Evolutionary conservation across 129 eudicot genomes (phyloP), one percentile per base, ranked within the genome.

Genomic region (Solidago caesia): DNA sequence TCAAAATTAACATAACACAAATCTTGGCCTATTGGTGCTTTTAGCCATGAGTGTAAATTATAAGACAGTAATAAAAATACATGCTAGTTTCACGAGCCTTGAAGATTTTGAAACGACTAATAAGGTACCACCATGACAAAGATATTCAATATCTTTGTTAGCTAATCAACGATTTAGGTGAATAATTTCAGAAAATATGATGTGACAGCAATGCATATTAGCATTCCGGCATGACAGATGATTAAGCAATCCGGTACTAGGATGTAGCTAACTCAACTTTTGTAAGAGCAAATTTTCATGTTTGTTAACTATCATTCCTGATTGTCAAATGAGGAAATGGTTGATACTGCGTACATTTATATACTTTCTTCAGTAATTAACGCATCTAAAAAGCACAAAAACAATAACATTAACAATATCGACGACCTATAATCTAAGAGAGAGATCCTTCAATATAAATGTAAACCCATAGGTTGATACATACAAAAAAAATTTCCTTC

Each of bases 21-120:
- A 64, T 41, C 52, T 64, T 64, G 64, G 25, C 10, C 29, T 26
- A 52, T 69, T 2, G 51, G 51, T 61, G 9, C 16, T 16, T 43
- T 16, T 5, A 25, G 41, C 64, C 59, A 53, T 53, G 15, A 53
- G 6, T 53, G 39, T 41, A 33, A 13, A 41, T 29, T 63, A 39
- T 5, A 63, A 6, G 68, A 63, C 47, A 63, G 47, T 45, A 41
- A 15, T 13, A 55, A 44, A 44, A 10, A 45, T 14, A 6, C 42
- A 5, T 33, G 12, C 1, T 11, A 63, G 2, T 11, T n/a, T 5
- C 57, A 27, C 33, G 16, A 44, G 11, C 42, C 53, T 15, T 27
- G 44, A 33, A 25, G 27, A 76, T 8, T 43, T 67, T 43, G 67
- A 44, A 44, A 44, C 68, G 44, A 68, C 11, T 52, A 44, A 67